phyloP scores from a whole-genome alignment of 2,329 filamentous ascomycete species.

The Coleophoma eucalyptorum region DNA sequence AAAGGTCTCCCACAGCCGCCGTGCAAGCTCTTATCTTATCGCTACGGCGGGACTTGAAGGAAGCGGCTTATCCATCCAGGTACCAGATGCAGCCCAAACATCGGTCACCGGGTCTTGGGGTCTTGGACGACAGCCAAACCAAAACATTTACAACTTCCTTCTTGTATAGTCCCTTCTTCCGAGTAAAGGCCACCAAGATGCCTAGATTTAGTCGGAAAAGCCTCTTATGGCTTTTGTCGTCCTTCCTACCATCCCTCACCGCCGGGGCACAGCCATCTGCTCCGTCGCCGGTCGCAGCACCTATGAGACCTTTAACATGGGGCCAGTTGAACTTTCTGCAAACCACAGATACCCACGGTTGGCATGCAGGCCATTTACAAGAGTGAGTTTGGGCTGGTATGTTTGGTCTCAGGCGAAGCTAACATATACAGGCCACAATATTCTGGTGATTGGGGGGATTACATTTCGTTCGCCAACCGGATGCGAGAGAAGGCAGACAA shows the following conservation, averaged over 20 bases:
- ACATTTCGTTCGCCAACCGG: constrained; percentile 85
- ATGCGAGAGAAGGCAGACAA: constrained; percentile 76
- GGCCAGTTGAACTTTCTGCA: constrained; percentile 97
- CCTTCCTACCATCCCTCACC: constrained; percentile 14
- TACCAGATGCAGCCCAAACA: neutral
- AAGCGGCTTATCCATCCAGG: neutral
- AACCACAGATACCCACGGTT: constrained; percentile 94
- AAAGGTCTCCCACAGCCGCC: no score
- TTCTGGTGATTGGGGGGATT: constrained; percentile 96
- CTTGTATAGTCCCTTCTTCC: neutral
- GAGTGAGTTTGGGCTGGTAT: constrained; percentile 52
- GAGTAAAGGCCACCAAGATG: constrained; percentile 7
- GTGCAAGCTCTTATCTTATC: no score
- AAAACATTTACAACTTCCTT: no score
- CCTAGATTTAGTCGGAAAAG: no score
- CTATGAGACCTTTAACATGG: constrained; percentile 82
- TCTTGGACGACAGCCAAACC: no score
- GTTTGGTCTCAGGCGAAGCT: constrained; percentile 1
- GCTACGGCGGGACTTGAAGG: no score
- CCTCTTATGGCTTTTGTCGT: no score
- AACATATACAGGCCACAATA: constrained; percentile 66
- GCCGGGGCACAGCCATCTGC: constrained; percentile 72
- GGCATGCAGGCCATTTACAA: constrained; percentile 89
- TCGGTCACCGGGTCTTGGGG: no score
- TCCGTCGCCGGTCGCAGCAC: constrained; percentile 71